Conservation (phyloP, 495 filamentous ascomycete genomes). For the Amorphotheca resinae region DNA sequence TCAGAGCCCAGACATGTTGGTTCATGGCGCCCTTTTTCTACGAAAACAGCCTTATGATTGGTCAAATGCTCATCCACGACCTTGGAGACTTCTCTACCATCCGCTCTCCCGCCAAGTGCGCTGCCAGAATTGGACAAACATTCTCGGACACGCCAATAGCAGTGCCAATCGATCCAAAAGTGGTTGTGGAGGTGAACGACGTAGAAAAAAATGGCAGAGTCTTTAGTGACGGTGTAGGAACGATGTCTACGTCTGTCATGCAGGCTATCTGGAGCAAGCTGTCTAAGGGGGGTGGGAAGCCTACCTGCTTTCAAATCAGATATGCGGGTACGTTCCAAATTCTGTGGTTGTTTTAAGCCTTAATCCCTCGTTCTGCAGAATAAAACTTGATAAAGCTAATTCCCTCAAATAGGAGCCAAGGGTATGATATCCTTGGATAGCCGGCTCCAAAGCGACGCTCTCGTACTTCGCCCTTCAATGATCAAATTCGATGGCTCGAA, state of each 20-base stretch:
- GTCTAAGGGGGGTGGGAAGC: slow-evolving; percentile 28
- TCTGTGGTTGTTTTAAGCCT: no score
- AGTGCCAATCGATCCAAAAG: slow-evolving; percentile 27
- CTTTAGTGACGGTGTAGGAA: slow-evolving; percentile 73
- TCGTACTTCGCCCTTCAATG: slow-evolving; percentile 63
- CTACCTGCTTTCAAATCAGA: slow-evolving; percentile 62
- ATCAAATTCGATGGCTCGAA: slow-evolving; percentile 55
- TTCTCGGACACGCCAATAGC: slow-evolving; percentile 63
- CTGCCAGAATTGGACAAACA: slow-evolving; percentile 71
- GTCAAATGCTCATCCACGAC: slow-evolving; percentile 39
- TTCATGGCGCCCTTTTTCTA: slow-evolving; percentile 58
- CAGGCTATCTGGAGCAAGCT: slow-evolving; percentile 38
- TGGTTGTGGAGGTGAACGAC: slow-evolving; percentile 31
- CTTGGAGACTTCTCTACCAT: slow-evolving; percentile 58
- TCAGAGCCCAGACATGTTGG: slow-evolving; percentile 57
- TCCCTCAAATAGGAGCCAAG: slow-evolving; percentile 41
- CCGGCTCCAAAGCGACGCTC: slow-evolving; percentile 35
- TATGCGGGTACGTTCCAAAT: slow-evolving; percentile 36
- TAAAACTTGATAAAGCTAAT: no score
- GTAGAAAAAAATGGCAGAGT: slow-evolving; percentile 32
- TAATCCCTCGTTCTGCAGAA: no score
- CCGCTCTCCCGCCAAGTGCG: slow-evolving; percentile 56
- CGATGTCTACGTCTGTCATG: slow-evolving; percentile 31
- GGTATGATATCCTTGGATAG: slow-evolving; percentile 60
- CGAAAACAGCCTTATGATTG: slow-evolving; percentile 23